A percentile compares a stretch with the other conserved stretches of the same genome.
Evolutionary conservation across 2,329 filamentous ascomycete species (phyloP).

Genomic region (Penicillium sp.): DNA sequence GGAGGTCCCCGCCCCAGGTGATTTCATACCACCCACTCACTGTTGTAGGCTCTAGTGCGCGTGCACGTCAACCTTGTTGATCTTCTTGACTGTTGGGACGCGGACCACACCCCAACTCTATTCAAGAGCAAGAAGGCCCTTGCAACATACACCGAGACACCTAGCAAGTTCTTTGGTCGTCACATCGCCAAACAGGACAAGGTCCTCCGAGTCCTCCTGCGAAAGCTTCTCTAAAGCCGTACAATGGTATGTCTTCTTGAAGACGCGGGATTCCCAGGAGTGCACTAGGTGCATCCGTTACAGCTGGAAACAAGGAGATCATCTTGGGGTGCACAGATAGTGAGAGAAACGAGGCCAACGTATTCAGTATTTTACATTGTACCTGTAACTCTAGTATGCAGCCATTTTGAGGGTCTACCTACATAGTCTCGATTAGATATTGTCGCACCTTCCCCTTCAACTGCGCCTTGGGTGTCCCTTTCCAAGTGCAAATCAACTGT

Average conservation of each 20-base stretch:
- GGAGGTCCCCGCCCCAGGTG: background rate
- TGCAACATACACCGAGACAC: background rate
- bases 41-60: constrained; percentile 19
- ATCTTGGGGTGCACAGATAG: background rate
- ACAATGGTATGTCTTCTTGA: background rate
- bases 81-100: constrained; percentile 25
- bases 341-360: background rate
- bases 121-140: background rate
- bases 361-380: background rate
- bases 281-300: background rate
- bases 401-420: background rate
- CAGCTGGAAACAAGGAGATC: background rate
- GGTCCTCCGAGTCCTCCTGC: background rate
- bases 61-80: constrained; percentile 33
- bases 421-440: background rate
- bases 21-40: background rate
- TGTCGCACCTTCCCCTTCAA: background rate
- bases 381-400: background rate
- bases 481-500: background rate
- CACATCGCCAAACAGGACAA: background rate
- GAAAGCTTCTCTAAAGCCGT: background rate
- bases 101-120: background rate
- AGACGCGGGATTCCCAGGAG: background rate
- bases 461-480: background rate
- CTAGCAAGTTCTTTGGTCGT: background rate